A percentile compares a stretch with the other conserved stretches of the same genome.
These are phyloP conservation scores for Myriosclerotinia scirpicola DNA, from an alignment of 2,329 filamentous ascomycete species.

Conservation along the genomic window DNA sequence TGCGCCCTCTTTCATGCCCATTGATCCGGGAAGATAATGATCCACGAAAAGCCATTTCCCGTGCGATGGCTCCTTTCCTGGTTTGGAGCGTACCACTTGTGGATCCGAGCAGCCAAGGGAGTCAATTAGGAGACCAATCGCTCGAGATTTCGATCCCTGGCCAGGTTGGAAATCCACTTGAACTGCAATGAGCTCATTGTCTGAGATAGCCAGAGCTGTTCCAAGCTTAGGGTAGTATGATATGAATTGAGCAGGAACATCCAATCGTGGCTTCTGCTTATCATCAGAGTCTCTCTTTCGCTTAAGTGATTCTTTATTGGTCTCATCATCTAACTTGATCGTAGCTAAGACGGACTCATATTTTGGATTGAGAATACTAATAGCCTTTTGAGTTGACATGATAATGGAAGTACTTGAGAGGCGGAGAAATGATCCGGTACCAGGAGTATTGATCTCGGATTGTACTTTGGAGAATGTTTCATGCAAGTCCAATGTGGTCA, in stretches of 20 bases:
- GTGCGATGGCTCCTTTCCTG: conserved; percentile 20
- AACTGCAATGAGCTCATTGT: conserved; percentile 63
- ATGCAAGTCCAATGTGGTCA: conserved; percentile 65
- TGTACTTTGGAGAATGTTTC: conserved; percentile 60
- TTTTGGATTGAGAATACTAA: conserved; percentile 67
- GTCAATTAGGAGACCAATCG: conserved; percentile 67
- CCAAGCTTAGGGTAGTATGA: conserved; percentile 66
- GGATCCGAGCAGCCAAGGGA: conserved; percentile 67
- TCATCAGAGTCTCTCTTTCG: conserved; percentile 35
- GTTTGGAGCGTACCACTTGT: conserved; percentile 35
- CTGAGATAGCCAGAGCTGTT: conserved; percentile 63
- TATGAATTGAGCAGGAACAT: conserved; percentile 43
- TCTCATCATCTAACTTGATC: conserved; percentile 39
- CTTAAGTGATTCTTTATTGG: conserved; percentile 27
- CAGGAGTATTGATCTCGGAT: conserved; percentile 53
- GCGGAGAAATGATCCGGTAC: conserved; percentile 61
- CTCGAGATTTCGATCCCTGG: conserved; percentile 55
- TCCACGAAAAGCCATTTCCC: conserved; percentile 31
- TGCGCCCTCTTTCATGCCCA: conserved; percentile 27
- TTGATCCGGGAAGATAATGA: conserved; percentile 34
- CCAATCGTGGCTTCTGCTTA: conserved; percentile 19
- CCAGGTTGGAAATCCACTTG: conserved; percentile 64
- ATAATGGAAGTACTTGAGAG: conserved; percentile 67
- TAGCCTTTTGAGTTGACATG: conserved; percentile 55
- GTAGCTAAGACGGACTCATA: conserved; percentile 55